These are phyloP conservation scores for Avena sativa DNA, from an alignment of 176 grass and related monocot genomes.

Conservation along the genomic window DNA sequence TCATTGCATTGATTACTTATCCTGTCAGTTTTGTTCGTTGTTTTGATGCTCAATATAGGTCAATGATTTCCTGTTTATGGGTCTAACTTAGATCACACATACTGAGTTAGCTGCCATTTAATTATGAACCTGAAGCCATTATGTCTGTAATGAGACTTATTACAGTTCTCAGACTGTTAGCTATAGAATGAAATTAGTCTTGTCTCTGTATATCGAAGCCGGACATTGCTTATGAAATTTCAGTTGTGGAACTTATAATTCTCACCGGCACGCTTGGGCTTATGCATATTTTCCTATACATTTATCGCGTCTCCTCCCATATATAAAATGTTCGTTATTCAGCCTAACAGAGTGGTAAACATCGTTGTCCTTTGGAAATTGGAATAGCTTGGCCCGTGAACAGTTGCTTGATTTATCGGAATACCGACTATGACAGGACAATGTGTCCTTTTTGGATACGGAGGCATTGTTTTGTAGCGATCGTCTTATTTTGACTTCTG, in stretches of 20 bases:
- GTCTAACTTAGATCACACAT: background rate
- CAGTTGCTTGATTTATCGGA: slow-evolving; percentile 1
- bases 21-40: background rate
- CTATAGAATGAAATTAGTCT: background rate
- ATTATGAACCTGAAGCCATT: background rate
- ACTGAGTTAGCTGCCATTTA: background rate
- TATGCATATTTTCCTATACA: background rate
- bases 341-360: background rate
- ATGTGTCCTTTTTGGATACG: background rate
- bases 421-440: background rate
- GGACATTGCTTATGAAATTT: background rate
- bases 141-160: background rate
- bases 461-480: background rate
- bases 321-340: background rate
- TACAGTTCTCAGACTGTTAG: background rate
- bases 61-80: background rate
- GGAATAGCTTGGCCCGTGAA: background rate
- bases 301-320: background rate
- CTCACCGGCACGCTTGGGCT: background rate
- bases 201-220: background rate
- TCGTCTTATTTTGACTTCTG: background rate
- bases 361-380: background rate
- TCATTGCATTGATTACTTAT: background rate
- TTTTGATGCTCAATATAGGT: background rate
- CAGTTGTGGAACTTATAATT: background rate